A percentile compares a stretch with the other conserved stretches of the same genome.
These are phyloP conservation scores for Thalassiosira exigua DNA, from an alignment of 352 stramenopile species.

Conservation along the genomic window DNA sequence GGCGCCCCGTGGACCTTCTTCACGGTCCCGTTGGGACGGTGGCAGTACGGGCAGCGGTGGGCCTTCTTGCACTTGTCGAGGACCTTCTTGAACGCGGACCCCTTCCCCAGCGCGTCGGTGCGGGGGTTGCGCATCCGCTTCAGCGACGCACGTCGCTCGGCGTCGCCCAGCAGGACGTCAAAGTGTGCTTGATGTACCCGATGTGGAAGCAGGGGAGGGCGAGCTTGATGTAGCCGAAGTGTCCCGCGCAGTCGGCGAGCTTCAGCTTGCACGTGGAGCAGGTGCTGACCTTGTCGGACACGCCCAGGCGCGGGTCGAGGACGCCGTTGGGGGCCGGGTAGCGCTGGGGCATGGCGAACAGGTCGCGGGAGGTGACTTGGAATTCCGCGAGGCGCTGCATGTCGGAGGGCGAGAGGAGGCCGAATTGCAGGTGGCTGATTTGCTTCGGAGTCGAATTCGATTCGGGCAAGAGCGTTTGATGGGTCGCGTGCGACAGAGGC, in stretches of 20 bases:
- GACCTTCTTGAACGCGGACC: constrained; percentile 95
- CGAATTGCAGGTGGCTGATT: constrained; percentile 98
- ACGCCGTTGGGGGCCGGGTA: constrained; percentile 96
- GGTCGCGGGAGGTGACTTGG: constrained; percentile 90
- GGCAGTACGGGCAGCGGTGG: constrained; percentile 94
- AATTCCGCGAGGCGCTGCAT: constrained; percentile 96
- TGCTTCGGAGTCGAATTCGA: constrained; percentile 85
- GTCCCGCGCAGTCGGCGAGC: constrained; percentile 95
- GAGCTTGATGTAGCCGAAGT: constrained; percentile 98
- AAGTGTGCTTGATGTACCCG: constrained; percentile 98
- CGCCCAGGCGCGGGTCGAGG: constrained; percentile 96
- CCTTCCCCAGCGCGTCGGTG: constrained; percentile 86
- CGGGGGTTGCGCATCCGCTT: constrained; percentile 88
- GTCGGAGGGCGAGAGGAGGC: constrained; percentile 93
- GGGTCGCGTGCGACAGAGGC: constrained; percentile 23
- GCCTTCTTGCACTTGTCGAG: constrained; percentile 96
- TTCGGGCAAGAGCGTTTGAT: constrained; percentile 45
- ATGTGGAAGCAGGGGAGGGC: constrained; percentile 99
- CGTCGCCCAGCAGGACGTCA: constrained; percentile 92
- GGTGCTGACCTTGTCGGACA: constrained; percentile 96
- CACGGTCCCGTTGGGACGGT: constrained; percentile 95
- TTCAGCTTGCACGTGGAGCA: constrained; percentile 94
- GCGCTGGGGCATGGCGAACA: constrained; percentile 93
- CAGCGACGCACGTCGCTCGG: constrained; percentile 89
- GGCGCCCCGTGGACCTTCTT: constrained; percentile 95